Evolutionary conservation across 768 basidiomycete species (phyloP).

Genomic region (Suillus subluteus): DNA sequence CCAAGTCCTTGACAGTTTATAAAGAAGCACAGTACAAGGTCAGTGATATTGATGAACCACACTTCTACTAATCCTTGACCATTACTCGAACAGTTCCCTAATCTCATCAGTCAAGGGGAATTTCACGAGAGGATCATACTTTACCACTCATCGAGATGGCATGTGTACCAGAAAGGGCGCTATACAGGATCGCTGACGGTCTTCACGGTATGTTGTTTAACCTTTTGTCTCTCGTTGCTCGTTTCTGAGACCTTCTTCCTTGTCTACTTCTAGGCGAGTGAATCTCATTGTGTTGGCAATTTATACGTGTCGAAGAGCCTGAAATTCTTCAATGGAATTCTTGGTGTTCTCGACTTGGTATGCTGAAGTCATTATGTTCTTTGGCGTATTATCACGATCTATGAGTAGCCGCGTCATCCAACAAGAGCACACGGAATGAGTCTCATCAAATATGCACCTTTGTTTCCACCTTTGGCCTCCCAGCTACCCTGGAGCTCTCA

Average conservation of each 20-base stretch:
- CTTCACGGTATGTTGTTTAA: not conserved
- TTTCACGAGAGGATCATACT: not conserved
- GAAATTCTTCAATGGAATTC: not conserved
- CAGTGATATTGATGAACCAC: not conserved
- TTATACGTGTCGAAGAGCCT: not conserved
- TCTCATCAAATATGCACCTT: slow-evolving; percentile 22
- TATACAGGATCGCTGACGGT: not conserved
- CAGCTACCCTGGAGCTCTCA: slow-evolving; percentile 13
- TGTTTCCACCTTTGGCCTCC: slow-evolving; percentile 22
- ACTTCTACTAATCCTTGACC: not conserved
- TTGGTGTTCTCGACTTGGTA: slow-evolving; percentile 1
- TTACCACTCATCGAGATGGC: not conserved
- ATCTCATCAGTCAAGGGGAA: not conserved
- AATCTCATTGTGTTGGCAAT: not conserved
- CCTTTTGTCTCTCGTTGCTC: not conserved
- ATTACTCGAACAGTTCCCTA: not conserved
- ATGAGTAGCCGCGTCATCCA: slow-evolving; percentile 19
- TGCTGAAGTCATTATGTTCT: not conserved
- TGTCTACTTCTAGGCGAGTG: not conserved
- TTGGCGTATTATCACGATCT: not conserved
- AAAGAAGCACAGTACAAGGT: not conserved
- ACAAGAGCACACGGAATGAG: slow-evolving; percentile 21
- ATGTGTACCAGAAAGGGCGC: slow-evolving; percentile 3
- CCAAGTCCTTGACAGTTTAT: not conserved
- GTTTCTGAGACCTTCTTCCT: not conserved